Conservation (phyloP, 2,329 filamentous ascomycete species). For the Aspergillus pseudoterreus region DNA sequence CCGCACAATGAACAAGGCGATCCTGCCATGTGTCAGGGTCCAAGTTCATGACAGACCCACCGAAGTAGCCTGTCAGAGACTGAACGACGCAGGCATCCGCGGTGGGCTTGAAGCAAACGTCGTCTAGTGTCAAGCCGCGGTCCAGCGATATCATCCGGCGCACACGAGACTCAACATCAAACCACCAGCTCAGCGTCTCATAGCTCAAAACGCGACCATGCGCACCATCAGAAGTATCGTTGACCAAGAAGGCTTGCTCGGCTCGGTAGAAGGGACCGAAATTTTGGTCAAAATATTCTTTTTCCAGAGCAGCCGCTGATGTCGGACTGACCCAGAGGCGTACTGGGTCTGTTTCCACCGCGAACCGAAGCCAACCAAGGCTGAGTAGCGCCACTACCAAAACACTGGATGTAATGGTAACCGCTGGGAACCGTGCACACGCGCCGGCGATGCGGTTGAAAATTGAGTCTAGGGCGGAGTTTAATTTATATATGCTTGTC, state of each 20-base stretch:
- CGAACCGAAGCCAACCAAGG: conserved; percentile 81
- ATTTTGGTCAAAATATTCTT: conserved; percentile 85
- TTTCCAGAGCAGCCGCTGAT: conserved; percentile 86
- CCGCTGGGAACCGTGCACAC: conserved; percentile 76
- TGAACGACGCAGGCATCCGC: conserved; percentile 88
- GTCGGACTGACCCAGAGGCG: conserved; percentile 95
- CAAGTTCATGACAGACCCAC: conserved; percentile 60
- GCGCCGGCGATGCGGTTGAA: conserved; percentile 78
- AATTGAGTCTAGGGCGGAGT: conserved; percentile 72
- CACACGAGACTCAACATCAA: conserved; percentile 78
- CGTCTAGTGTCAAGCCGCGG: conserved; percentile 66
- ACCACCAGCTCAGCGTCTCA: conserved; percentile 90
- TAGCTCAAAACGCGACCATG: conserved; percentile 79
- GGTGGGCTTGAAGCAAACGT: conserved; percentile 92
- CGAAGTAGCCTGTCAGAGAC: conserved; percentile 86
- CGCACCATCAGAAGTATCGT: conserved; percentile 65
- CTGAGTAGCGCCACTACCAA: conserved; percentile 74
- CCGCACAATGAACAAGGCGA: conserved; percentile 68
- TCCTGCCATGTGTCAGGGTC: conserved; percentile 67
- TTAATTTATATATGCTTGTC: conserved; percentile 75
- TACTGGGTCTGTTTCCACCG: conserved; percentile 87
- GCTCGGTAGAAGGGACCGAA: conserved; percentile 96
- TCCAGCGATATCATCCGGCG: conserved; percentile 66
- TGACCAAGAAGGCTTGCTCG: conserved; percentile 90
- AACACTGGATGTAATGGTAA: conserved; percentile 76